Evolutionary conservation across 1,284 basidiomycete species (phyloP).

Genomic region (Austropuccinia psidii): DNA sequence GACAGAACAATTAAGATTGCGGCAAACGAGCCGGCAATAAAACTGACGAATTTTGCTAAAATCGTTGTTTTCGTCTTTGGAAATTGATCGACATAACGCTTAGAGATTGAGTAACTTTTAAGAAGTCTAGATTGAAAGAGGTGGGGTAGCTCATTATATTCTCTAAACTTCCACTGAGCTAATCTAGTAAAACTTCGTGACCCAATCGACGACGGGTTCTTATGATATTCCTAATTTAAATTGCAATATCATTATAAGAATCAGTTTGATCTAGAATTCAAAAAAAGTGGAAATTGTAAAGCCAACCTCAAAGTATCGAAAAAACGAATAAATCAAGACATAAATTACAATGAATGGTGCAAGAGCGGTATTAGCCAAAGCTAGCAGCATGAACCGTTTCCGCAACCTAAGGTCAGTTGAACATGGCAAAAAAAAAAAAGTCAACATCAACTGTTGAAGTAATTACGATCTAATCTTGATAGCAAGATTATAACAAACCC

Average conservation of each 20-base stretch:
- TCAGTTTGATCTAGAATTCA: background rate
- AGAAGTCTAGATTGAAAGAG: constrained; percentile 77
- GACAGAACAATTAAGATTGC: constrained; percentile 86
- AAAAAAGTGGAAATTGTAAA: background rate
- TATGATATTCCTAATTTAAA: constrained; percentile 72
- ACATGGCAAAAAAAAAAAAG: background rate
- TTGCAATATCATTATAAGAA: background rate
- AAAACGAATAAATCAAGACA: constrained; percentile 94
- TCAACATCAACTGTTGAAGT: no score
- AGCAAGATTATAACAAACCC: constrained; percentile 62
- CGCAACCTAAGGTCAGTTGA: constrained; percentile 55
- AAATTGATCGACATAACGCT: constrained; percentile 93
- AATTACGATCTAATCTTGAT: no score
- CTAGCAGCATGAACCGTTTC: constrained; percentile 89
- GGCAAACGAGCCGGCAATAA: constrained; percentile 90
- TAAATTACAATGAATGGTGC: constrained; percentile 97
- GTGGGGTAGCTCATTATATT: constrained; percentile 97
- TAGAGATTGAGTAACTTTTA: constrained; percentile 78
- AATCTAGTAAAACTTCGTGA: constrained; percentile 86
- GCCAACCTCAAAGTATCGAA: constrained; percentile 80
- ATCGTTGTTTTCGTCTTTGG: constrained; percentile 87
- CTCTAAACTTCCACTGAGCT: constrained; percentile 96
- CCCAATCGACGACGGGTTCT: constrained; percentile 89
- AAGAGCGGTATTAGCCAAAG: constrained; percentile 84
- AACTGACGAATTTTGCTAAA: constrained; percentile 71